Evolutionary conservation across 257 asterid species (phyloP), one percentile per base, ranked within the genome.

Genomic region (Pogostemon cablin): DNA sequence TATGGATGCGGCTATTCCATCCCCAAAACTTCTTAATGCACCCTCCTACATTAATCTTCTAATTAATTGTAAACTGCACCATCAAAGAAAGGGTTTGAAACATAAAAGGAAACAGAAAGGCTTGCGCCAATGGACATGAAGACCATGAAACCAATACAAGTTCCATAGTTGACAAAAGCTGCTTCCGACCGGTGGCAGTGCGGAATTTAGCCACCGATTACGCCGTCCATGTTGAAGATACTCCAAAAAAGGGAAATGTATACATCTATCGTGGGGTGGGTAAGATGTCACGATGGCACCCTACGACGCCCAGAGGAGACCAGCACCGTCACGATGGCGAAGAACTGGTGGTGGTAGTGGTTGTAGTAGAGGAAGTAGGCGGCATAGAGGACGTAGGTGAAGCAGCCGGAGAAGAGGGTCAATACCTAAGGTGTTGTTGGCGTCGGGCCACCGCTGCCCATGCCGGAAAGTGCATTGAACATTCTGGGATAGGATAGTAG

Each of bases 401-500:
- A 91, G 60, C 99, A 93, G 37, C 96, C 96, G 41, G 75, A 54
- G 59, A 87, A 53, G 4, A 93, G 75, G 0, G 99, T 91, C 3
- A 84, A 75, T 44, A 39, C 97, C 96, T 0, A 95, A 64, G 25
- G 99, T 97, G 81, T 95, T 91, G 88, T 95, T 83, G 7, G 97
- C 99, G 5, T 88, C 82, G 74, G 99, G 9, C 99, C 98, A 49
- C 92, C 97, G 67, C 88, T 97, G 12, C 97, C 99, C 99, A 95
- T 89, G 42, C 99, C 98, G 71, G 95, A 87, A 35, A 95, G 95
- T n/a, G 99, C 99, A 65, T 89, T 91, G 71, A 89, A 95, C 99
- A 95, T 95, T 0, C 99, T 97, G 0, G 98, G 99, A 75, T 98
- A 95, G 98, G 99, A 75, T 98, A 95, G 78, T 95, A 95, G 79